Conservation (phyloP, 2,329 filamentous ascomycete species). For the Aureobasidium uvarum region DNA sequence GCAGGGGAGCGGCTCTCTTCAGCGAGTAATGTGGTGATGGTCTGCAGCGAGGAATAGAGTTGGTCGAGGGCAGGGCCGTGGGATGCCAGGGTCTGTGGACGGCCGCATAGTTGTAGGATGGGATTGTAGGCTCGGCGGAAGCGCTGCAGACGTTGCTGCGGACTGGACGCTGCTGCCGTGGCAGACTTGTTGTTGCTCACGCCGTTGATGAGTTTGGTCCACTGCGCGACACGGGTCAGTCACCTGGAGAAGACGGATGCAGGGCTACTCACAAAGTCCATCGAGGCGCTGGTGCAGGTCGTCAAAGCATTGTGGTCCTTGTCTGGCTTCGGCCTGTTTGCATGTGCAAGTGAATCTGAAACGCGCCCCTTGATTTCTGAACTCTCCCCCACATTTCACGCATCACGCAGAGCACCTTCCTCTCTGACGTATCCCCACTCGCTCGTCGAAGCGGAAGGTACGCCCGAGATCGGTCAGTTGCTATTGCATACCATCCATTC, state of each 20-base stretch:
- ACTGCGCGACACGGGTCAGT: slow-evolving; percentile 43
- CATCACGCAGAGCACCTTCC: neutral
- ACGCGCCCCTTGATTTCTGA: neutral
- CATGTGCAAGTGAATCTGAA: slow-evolving; percentile 18
- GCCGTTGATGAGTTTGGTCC: slow-evolving; percentile 62
- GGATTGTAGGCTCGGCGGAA: slow-evolving; percentile 62
- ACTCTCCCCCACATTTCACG: neutral
- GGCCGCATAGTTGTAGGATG: slow-evolving; percentile 62
- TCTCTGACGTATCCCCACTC: neutral
- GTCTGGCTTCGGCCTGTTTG: neutral
- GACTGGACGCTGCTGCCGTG: slow-evolving; percentile 49
- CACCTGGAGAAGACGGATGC: neutral
- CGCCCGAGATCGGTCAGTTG: slow-evolving; percentile 6
- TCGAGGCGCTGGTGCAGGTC: neutral
- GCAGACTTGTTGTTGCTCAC: slow-evolving; percentile 51
- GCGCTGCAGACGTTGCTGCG: slow-evolving; percentile 59
- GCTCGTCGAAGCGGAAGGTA: neutral
- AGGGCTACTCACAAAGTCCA: slow-evolving; percentile 29
- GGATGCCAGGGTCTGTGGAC: slow-evolving; percentile 50
- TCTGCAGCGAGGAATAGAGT: slow-evolving; percentile 56
- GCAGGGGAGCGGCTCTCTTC: slow-evolving; percentile 86
- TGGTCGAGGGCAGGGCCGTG: slow-evolving; percentile 52
- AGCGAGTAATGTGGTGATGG: slow-evolving; percentile 66
- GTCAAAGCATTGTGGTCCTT: neutral
- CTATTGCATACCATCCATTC: neutral